Evolutionary conservation across 768 basidiomycete species (phyloP).

Genomic region (Termitomyces sp.): DNA sequence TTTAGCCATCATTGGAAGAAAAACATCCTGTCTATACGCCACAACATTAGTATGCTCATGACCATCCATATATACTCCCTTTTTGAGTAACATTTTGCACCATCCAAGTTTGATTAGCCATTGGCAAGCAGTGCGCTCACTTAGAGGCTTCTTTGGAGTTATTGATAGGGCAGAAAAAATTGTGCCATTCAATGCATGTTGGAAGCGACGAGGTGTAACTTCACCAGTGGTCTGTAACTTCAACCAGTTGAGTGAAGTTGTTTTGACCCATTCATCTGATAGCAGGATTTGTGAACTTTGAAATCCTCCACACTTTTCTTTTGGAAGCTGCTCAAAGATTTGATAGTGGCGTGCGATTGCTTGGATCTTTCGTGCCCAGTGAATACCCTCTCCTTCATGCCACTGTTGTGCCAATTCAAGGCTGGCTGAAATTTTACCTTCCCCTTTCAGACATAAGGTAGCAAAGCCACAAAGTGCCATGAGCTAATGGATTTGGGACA

Average conservation of each 20-base stretch:
- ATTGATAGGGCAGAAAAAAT: not conserved
- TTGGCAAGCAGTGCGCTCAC: not conserved
- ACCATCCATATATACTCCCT: not conserved
- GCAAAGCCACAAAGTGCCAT: not conserved
- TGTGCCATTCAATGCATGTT: not conserved
- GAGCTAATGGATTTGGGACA: not conserved
- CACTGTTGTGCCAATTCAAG: not conserved
- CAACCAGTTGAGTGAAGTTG: not conserved
- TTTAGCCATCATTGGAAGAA: not conserved
- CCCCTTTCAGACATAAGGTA: not conserved
- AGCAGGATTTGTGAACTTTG: not conserved
- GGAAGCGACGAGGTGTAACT: not conserved
- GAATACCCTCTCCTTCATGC: not conserved
- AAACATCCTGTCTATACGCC: not conserved
- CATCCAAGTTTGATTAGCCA: not conserved
- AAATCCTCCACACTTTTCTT: not conserved
- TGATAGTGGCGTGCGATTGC: not conserved
- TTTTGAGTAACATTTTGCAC: not conserved
- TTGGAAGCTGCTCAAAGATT: not conserved
- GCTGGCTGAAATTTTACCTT: not conserved
- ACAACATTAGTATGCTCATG: not conserved
- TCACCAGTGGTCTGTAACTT: not conserved
- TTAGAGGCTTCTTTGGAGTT: not conserved
- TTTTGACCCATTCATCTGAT: not conserved
- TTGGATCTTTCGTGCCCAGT: not conserved